Base-by-base conservation (phyloP, 2,329 filamentous ascomycete genomes). In the Drechslera avenae region DNA sequence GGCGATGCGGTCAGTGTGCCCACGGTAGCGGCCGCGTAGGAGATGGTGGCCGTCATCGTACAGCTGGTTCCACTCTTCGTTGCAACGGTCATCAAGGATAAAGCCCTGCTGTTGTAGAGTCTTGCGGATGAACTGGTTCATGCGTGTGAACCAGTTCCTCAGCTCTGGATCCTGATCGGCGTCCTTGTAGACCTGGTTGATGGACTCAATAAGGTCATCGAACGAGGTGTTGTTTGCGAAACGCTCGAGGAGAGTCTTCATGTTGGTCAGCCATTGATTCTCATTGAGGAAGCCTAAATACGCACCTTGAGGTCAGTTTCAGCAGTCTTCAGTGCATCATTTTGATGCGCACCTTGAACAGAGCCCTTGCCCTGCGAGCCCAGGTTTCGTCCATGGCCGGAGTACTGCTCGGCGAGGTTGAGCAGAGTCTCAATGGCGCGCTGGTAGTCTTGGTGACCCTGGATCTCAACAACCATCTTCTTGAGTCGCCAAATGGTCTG, bases 381-480 rank as follows among this genome's bases (percentile, higher is more conserved):
- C 19, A 91, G 46, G 23, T 79, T 78, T 70, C 83, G 87, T 46
- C 86, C 84, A 66, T 97, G 91, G 39, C 85, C 83, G 53, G 85
- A 86, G 67, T 99, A 99, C 62, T 87, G 84, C 76, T 96, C 91
- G 5, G 91, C 91, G 40, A 99, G 80, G 34, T 84, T 80, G 23
- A 99, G 82, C 5, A 99, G 80, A 3, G 93, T 95, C 65, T 91
- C 85, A 57, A 99, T 87, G n/a, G 94, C 94, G 73, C 89, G 83
- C 63, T 92, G 86, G 75, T 97, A 99, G 67, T 99, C 93, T 51
- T 90, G 85, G 69, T 97, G 94, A 49, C 93, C 90, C 77, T 99
- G 94, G 65, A 96, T 91, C 76, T 99, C 94, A 37, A 97, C 86
- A 32, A 99, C 79, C 89, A 97, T 96, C 85, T 97, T 97, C 86